phyloP scores from a whole-genome alignment of 2,329 filamentous ascomycete species.

The Colletotrichum kahawae region DNA sequence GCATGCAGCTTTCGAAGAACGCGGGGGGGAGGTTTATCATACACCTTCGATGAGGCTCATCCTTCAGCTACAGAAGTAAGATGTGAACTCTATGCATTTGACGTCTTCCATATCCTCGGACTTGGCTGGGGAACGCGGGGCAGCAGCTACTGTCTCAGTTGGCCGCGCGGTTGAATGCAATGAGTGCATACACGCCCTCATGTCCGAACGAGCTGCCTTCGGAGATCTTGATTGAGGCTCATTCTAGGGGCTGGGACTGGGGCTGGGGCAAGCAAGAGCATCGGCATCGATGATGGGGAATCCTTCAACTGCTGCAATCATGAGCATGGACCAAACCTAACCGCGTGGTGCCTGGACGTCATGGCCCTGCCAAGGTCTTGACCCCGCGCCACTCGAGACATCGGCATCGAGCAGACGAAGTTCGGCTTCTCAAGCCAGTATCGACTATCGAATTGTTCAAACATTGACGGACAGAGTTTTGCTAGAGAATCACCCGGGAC shows the following conservation, averaged over 20 bases:
- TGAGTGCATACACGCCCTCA: not conserved
- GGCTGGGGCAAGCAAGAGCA: not conserved
- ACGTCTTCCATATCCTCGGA: not conserved
- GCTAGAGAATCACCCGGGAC: not conserved
- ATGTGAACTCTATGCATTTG: not conserved
- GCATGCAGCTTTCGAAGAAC: not conserved
- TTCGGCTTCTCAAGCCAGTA: conserved; percentile 1
- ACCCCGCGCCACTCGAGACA: not conserved
- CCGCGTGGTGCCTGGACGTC: not conserved
- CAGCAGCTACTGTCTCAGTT: not conserved
- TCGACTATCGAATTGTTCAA: not conserved
- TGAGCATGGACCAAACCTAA: not conserved
- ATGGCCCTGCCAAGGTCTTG: not conserved
- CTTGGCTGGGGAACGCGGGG: not conserved
- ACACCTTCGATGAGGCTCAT: not conserved
- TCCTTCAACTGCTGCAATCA: not conserved
- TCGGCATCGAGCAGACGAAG: not conserved
- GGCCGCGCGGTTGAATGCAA: not conserved
- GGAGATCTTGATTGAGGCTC: not conserved
- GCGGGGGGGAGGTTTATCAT: not conserved
- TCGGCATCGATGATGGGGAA: not conserved
- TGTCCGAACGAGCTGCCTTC: not conserved
- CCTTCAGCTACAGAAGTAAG: not conserved
- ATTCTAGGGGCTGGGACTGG: not conserved
- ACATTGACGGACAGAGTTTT: not conserved